Evolutionary conservation across 2,329 filamentous ascomycete species (phyloP).

Genomic region (Bipolaris victoriae): DNA sequence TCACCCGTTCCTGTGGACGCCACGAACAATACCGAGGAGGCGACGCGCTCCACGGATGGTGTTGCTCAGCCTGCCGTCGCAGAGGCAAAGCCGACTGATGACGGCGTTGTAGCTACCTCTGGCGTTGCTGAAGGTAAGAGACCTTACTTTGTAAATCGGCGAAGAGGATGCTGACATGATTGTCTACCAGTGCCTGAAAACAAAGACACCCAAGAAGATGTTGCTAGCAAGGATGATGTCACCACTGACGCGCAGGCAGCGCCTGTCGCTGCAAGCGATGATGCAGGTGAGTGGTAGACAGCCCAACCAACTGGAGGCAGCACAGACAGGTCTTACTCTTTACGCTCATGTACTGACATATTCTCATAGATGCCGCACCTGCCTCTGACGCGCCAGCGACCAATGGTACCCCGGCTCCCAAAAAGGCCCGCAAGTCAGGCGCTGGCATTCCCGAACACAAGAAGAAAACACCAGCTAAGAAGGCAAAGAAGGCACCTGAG

Average conservation of each 20-base stretch:
- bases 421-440: constrained; percentile 71
- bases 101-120: constrained; percentile 36
- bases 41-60: constrained; percentile 40
- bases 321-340: background rate
- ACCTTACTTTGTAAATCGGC: constrained; percentile 2
- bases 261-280: constrained; percentile 25
- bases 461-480: constrained; percentile 74
- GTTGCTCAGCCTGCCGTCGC: constrained; percentile 35
- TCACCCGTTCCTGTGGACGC: constrained; percentile 35
- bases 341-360: constrained; percentile 19
- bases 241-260: constrained; percentile 37
- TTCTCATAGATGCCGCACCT: constrained; percentile 42
- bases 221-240: constrained; percentile 27
- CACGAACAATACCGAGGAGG: constrained; percentile 36
- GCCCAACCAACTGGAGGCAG: background rate
- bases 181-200: constrained; percentile 26
- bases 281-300: constrained; percentile 32
- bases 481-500: constrained; percentile 79
- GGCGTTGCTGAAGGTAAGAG: constrained; percentile 41
- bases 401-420: constrained; percentile 58
- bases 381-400: constrained; percentile 49
- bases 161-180: constrained; percentile 27
- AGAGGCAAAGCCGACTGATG: constrained; percentile 38
- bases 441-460: constrained; percentile 69
- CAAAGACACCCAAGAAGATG: constrained; percentile 27